Evolutionary conservation across 768 basidiomycete genomes (phyloP).

Genomic region (Auriscalpium orientale): DNA sequence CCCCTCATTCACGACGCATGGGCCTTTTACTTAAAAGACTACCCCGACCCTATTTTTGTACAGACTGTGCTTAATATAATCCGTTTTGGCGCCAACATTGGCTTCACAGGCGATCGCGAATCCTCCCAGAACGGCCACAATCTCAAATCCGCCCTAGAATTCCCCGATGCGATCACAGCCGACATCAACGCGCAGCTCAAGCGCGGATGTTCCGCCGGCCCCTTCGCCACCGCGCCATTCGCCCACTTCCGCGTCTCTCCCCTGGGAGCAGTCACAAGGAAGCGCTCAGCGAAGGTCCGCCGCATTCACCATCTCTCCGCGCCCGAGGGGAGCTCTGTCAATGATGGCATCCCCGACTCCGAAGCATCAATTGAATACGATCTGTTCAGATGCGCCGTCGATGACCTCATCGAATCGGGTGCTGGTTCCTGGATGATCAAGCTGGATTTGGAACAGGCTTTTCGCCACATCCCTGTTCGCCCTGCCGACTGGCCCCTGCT

Average conservation of each 20-base stretch:
- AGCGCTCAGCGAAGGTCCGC: conserved; percentile 10
- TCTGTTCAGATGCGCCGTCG: conserved; percentile 10
- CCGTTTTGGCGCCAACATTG: conserved; percentile 7
- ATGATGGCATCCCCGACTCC: conserved; percentile 21
- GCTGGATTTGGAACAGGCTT: conserved; percentile 31
- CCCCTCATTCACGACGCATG: conserved; percentile 6
- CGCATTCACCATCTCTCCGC: conserved; percentile 18
- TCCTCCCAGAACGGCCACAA: conserved; percentile 13
- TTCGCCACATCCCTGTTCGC: conserved; percentile 28
- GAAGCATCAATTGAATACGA: conserved; percentile 26
- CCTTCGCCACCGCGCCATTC: conserved; percentile 14
- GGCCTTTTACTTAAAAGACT: conserved; percentile 8
- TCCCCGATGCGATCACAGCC: conserved; percentile 4
- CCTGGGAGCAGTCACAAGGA: conserved; percentile 15
- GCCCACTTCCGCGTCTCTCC: conserved; percentile 16
- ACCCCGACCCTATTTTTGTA: conserved; percentile 10
- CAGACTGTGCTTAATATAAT: conserved; percentile 9
- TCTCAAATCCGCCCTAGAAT: conserved; percentile 9
- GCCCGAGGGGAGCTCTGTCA: conserved; percentile 14
- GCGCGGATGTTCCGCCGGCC: conserved; percentile 10
- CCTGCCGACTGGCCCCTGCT: conserved; percentile 25
- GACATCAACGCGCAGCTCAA: conserved; percentile 10
- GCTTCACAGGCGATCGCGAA: not conserved
- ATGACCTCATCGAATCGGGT: conserved; percentile 19
- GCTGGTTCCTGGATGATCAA: conserved; percentile 25